A percentile compares a stretch with the other conserved stretches of the same genome.
These are phyloP conservation scores for Breviolum minutum DNA, from an alignment of 73 alveolate species.

Conservation along the genomic window DNA sequence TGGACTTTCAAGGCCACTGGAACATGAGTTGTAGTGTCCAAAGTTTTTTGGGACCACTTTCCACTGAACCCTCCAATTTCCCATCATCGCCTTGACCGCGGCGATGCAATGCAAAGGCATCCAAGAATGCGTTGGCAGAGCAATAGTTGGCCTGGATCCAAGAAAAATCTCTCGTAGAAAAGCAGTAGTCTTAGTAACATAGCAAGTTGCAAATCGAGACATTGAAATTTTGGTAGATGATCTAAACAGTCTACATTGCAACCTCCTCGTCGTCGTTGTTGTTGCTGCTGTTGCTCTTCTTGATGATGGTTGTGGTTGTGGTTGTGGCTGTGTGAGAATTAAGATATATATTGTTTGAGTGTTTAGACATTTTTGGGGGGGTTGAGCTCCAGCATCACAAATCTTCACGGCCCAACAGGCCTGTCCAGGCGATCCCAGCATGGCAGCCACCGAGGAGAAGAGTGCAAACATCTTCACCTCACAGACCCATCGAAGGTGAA, in stretches of 20 bases:
- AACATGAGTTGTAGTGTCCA: background rate
- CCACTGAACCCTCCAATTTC: background rate
- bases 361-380: too few relatives aligned
- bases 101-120: conserved; percentile 91
- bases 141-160: conserved; percentile 84
- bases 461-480: conserved; percentile 84
- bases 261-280: background rate
- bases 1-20: background rate
- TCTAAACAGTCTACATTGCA: background rate
- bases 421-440: conserved; percentile 95
- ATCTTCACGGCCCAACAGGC: background rate
- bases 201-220: background rate
- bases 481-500: background rate
- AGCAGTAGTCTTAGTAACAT: background rate
- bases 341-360: too few relatives aligned
- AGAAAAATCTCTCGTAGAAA: background rate
- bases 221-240: too few relatives aligned
- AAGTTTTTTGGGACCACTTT: background rate
- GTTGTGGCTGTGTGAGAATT: too few relatives aligned
- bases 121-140: conserved; percentile 93
- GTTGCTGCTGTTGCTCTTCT: background rate
- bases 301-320: background rate
- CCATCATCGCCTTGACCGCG: conserved; percentile 50
- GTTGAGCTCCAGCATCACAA: too few relatives aligned
- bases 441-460: conserved; percentile 95